phyloP scores from a whole-genome alignment of 805 yeast species.

The Ogataea pilisensis region DNA sequence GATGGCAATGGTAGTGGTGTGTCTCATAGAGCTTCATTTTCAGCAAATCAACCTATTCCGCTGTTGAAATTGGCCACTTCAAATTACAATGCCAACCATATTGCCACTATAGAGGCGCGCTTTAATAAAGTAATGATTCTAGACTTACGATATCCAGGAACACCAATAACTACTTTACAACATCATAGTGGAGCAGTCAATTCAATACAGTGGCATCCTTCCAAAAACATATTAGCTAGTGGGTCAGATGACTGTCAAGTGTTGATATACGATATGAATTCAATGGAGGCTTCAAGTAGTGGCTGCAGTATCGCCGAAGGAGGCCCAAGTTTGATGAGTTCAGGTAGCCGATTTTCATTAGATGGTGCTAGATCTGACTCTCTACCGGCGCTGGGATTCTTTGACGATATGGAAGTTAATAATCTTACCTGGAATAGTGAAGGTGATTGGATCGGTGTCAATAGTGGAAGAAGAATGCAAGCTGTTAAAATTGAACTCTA shows the following conservation, averaged over 20 bases:
- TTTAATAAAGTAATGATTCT: constrained; percentile 62
- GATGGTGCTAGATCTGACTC: constrained; percentile 8
- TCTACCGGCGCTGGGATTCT: constrained; percentile 36
- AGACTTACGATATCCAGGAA: constrained; percentile 85
- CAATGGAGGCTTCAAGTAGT: constrained; percentile 11
- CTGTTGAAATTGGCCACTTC: constrained; percentile 74
- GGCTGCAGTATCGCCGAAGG: background rate
- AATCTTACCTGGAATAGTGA: constrained; percentile 66
- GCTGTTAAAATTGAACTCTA: constrained; percentile 38
- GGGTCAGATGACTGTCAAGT: constrained; percentile 77
- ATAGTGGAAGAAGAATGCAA: constrained; percentile 66
- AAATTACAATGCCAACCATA: constrained; percentile 71
- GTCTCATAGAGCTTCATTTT: constrained; percentile 1
- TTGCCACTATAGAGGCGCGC: constrained; percentile 78
- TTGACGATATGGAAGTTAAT: constrained; percentile 70
- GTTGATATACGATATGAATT: constrained; percentile 58
- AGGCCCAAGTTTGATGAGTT: constrained; percentile 5
- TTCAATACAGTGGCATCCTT: constrained; percentile 81
- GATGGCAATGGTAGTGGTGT: background rate
- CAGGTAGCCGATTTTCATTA: constrained; percentile 23
- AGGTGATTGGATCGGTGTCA: constrained; percentile 81
- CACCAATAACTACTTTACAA: constrained; percentile 65
- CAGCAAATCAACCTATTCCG: constrained; percentile 43
- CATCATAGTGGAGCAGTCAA: constrained; percentile 71
- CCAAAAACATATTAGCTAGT: constrained; percentile 52